Evolutionary conservation across 148 eudicot genomes (phyloP).

Genomic region (Talinum fruticosum): DNA sequence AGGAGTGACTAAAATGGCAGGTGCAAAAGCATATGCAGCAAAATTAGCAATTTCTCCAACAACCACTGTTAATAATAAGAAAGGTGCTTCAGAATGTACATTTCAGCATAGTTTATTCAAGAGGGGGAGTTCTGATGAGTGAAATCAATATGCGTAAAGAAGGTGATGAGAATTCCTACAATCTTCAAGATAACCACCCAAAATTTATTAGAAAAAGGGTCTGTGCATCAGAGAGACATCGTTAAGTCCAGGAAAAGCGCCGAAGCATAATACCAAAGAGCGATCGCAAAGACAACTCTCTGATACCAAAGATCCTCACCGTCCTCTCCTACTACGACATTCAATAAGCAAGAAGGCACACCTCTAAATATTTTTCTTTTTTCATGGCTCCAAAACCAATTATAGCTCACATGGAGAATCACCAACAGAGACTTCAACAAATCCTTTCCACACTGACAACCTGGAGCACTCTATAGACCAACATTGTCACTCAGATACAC

Average conservation of each 20-base stretch:
- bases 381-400: neutral
- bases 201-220: neutral
- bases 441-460: neutral
- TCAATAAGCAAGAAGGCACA: neutral
- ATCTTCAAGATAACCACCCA: neutral
- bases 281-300: neutral
- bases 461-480: neutral
- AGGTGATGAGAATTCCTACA: neutral
- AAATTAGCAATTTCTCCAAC: constrained; percentile 84
- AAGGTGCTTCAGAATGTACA: constrained; percentile 18
- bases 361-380: neutral
- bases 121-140: neutral
- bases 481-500: neutral
- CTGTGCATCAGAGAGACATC: neutral
- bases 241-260: neutral
- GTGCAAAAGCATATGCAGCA: constrained; percentile 92
- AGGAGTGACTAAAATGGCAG: constrained; percentile 84
- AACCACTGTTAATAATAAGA: constrained; percentile 53
- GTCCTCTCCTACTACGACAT: neutral
- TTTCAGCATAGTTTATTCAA: neutral
- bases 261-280: neutral
- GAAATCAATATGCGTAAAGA: constrained; percentile 1
- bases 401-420: neutral
- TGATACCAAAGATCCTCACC: neutral
- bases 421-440: neutral